Conservation (phyloP, 2,329 filamentous ascomycete species). For the Xylaria digitata region DNA sequence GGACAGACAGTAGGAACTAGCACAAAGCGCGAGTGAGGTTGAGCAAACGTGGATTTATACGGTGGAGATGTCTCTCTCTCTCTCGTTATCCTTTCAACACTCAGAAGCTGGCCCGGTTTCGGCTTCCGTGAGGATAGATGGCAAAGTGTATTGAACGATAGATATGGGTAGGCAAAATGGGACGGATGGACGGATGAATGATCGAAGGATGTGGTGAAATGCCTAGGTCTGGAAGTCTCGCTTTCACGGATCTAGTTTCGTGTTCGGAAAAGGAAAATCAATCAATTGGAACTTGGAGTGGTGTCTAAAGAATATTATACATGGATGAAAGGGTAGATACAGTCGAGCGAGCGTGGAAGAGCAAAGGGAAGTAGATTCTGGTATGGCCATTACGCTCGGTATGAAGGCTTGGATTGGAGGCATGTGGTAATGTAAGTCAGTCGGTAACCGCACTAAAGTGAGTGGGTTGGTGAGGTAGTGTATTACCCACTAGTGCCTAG, state of each 20-base stretch:
- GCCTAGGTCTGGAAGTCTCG: slow-evolving; percentile 15
- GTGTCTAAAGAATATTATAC: slow-evolving; percentile 45
- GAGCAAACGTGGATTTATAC: slow-evolving; percentile 8
- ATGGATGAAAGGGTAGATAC: slow-evolving; percentile 31
- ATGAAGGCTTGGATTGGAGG: slow-evolving; percentile 36
- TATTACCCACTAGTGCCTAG: too few relatives aligned
- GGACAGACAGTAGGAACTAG: background rate
- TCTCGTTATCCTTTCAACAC: background rate
- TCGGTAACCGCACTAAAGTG: slow-evolving; percentile 25
- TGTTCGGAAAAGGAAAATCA: slow-evolving; percentile 34
- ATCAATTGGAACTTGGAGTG: slow-evolving; percentile 40
- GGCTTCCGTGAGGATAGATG: background rate
- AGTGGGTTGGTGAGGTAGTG: background rate
- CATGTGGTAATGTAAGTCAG: slow-evolving; percentile 36
- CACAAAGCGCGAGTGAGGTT: background rate
- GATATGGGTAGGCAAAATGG: too few relatives aligned
- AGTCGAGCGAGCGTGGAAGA: slow-evolving; percentile 35
- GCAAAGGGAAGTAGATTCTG: slow-evolving; percentile 35
- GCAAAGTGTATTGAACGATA: too few relatives aligned
- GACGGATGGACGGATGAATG: background rate
- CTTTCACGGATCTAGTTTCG: slow-evolving; percentile 25
- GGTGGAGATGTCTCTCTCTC: slow-evolving; percentile 13
- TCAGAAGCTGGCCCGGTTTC: slow-evolving; percentile 22
- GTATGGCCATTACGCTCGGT: slow-evolving; percentile 43
- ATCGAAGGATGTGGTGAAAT: slow-evolving; percentile 13